phyloP scores from a whole-genome alignment of 2,329 filamentous ascomycete species.

The Colletotrichum cordylinicola region DNA sequence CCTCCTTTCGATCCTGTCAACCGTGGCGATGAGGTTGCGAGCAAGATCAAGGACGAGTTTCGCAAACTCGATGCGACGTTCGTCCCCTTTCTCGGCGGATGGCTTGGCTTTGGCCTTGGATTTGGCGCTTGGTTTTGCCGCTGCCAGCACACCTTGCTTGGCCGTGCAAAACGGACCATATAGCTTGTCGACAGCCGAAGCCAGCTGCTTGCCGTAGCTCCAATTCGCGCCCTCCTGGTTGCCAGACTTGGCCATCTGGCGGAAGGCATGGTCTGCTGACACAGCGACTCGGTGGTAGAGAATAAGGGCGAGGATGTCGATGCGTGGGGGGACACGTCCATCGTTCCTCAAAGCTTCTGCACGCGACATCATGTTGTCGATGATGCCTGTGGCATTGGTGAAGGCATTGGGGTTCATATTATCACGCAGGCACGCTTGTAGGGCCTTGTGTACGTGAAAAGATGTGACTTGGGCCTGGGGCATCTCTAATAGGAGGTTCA shows the following conservation, averaged over 20 bases:
- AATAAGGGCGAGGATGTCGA: slow-evolving; percentile 57
- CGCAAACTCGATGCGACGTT: slow-evolving; percentile 37
- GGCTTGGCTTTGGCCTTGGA: background rate
- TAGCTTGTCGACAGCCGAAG: slow-evolving; percentile 53
- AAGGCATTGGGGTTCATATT: slow-evolving; percentile 76
- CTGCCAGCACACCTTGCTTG: slow-evolving; percentile 34
- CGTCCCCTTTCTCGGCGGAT: background rate
- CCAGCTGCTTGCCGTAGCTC: slow-evolving; percentile 56
- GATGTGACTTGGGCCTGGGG: slow-evolving; percentile 47
- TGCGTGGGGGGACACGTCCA: background rate
- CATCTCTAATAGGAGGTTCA: slow-evolving; percentile 63
- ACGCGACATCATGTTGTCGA: slow-evolving; percentile 64
- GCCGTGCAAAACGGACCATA: slow-evolving; percentile 53
- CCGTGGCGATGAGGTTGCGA: slow-evolving; percentile 50
- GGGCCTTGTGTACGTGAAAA: slow-evolving; percentile 73
- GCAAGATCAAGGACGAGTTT: slow-evolving; percentile 49
- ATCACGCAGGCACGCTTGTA: slow-evolving; percentile 78
- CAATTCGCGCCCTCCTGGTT: slow-evolving; percentile 40
- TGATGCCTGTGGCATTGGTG: slow-evolving; percentile 65
- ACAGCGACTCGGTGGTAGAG: slow-evolving; percentile 64
- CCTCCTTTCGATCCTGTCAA: slow-evolving; percentile 49
- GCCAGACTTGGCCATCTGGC: slow-evolving; percentile 33
- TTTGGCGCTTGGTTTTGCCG: slow-evolving; percentile 26
- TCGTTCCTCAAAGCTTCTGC: background rate
- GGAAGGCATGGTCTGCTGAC: slow-evolving; percentile 47